Base-by-base conservation (phyloP, 164 flowering plant species). In the Vitis riparia region DNA sequence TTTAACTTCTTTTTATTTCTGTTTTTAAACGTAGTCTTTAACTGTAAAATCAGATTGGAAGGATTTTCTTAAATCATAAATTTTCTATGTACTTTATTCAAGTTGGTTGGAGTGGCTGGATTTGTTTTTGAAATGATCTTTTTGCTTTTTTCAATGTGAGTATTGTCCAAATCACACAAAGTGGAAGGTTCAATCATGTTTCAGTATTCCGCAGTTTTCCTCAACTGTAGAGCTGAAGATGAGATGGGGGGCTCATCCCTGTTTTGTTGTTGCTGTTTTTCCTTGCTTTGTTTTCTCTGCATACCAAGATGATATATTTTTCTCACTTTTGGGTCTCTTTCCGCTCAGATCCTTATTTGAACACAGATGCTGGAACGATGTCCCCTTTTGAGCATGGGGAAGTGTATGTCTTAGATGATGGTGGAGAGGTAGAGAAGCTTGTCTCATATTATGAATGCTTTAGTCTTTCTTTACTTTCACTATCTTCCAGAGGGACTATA, bases 341-440 rank as follows among this genome's bases (percentile, higher is more conserved):
- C 15, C 8, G 14, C 72, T 59, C 90, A 94, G 99, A 94, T 90
- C 99, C 99, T 50, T 94, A 94, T 78, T 68, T 94, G 73, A 94
- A 94, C 78, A 90, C 87, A 27, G 99, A 94, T 82, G 97, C 99
- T 8, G 99, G 99, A 70, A 94, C 99, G 0, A 94, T 94, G 99
- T 92, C 97, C 48, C 99, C 99, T 66, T 85, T 91, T 60, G 97
- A 94, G 84, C 99, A 94, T 51, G 99, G 99, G 2, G 99, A 94
- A 77, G 97, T 94, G 59, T 94, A 77, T 74, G 99, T 94, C 62
- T 81, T 92, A 66, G 98, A 94, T 73, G 99, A 94, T 73, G 99
- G 99, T 13, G 97, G 98, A 6, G 99, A 94, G 99, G 98, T 94
- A 85, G 74, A 27, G 15, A 13, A 30, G 49, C 23, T 56, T 56